Percentiles rank a stretch among this genome's conserved stretches.
Conservation (phyloP, 2,329 filamentous ascomycete genomes). For the Laburnicola sp. region DNA sequence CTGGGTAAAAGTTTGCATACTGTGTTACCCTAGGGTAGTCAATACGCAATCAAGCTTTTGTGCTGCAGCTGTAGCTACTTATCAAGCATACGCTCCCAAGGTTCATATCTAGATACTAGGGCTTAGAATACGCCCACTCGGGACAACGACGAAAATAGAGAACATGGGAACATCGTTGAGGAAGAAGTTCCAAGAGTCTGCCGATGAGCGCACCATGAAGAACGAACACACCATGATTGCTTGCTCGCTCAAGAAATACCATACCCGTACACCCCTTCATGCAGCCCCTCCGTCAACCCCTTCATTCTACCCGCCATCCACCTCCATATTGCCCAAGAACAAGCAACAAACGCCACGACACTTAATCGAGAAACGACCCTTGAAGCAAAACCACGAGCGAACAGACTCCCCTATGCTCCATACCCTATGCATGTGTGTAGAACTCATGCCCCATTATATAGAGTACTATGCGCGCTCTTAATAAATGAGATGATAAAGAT, state of each 20-base stretch:
- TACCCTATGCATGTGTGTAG: constrained; percentile 2
- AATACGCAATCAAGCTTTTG: too few relatives aligned
- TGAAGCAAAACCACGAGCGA: neutral
- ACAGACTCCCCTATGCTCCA: constrained; percentile 7
- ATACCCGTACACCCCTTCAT: neutral
- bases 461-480: neutral
- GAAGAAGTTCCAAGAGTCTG: too few relatives aligned
- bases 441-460: constrained; percentile 1
- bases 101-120: too few relatives aligned
- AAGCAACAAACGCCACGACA: neutral
- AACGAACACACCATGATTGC: constrained; percentile 3
- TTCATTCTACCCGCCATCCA: neutral
- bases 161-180: too few relatives aligned
- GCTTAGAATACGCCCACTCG: too few relatives aligned
- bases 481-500: neutral
- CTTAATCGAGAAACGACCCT: neutral
- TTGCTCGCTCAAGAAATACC: constrained; percentile 1
- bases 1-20: too few relatives aligned
- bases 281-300: neutral
- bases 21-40: too few relatives aligned
- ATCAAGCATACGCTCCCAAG: too few relatives aligned
- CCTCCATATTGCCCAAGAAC: neutral
- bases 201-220: neutral
- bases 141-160: too few relatives aligned
- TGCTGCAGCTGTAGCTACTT: too few relatives aligned